Evolutionary conservation across 2,329 filamentous ascomycete species (phyloP), one percentile per base, ranked within the genome.

Genomic region (Aspergillus sp.): DNA sequence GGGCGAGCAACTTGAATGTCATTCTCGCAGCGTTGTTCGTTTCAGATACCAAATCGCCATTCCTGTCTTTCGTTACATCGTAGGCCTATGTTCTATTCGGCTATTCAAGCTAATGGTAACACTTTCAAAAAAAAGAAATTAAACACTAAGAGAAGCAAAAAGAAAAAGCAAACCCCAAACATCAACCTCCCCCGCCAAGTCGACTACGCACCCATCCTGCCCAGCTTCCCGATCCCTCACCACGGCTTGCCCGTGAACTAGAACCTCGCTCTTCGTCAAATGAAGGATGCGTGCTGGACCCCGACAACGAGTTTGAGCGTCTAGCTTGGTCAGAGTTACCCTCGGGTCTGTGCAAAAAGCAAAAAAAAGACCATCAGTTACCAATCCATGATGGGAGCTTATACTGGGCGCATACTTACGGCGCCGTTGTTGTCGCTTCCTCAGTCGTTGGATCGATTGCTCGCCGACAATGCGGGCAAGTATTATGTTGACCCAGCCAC

Each of bases 401-500:
- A 35, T 37, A 35, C 7, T 25, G 58, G 11, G 23, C 57, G 35
- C 35, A 31, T 35, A 66, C 64, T 70, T 66, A 68, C 66, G 61
- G 53, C 60, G 59, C 57, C 59, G 56, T 58, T 41, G 59, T 35
- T 17, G 45, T 25, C 37, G 50, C 35, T 25, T 48, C 35, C 31
- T 45, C 39, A 12, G 51, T 55, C 17, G 43, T 55, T 8, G 56
- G 54, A 55, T 66, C 66, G 33, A 79, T 78, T 31, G 72, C 67
- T 45, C 73, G 72, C 41, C 79, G 73, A 55, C 79, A 81, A 60
- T 81, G 79, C 4, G 93, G 93, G 67, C 93, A 98, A 0, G 93
- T 96, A 67, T 97, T 92, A 74, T 97, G 93, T 74, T 96, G 90
- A 66, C 84, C 85, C 52, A 98, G 77, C 93, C 93, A 98, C 50